Percentiles rank a stretch among this genome's conserved stretches.
Conservation (phyloP, 164 flowering plant genomes). For the Malania oleifera region DNA sequence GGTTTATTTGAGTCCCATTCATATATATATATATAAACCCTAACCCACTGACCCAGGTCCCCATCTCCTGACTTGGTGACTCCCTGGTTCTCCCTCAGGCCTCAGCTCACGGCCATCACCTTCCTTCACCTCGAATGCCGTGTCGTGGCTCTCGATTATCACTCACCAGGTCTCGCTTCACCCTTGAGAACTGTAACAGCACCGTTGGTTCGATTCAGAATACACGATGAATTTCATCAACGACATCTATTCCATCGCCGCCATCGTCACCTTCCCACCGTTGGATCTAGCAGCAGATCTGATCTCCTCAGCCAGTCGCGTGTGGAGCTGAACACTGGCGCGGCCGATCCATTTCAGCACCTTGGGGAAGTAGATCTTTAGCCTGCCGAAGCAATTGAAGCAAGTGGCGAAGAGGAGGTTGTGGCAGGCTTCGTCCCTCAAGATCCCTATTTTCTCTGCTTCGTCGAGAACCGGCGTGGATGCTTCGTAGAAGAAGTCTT, state of each 20-base stretch:
- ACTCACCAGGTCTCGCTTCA: constrained; percentile 22
- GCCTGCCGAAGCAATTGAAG: constrained; percentile 23
- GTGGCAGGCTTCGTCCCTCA: constrained; percentile 26
- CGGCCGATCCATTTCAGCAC: constrained; percentile 17
- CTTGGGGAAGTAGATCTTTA: constrained; percentile 18
- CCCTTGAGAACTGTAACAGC: constrained; percentile 26
- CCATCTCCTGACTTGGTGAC: too few relatives aligned
- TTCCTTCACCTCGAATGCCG: constrained; percentile 38
- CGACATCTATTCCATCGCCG: constrained; percentile 24
- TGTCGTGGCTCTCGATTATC: constrained; percentile 26
- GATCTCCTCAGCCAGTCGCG: constrained; percentile 19
- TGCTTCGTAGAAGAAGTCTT: constrained; percentile 17
- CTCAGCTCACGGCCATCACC: too few relatives aligned
- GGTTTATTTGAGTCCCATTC: too few relatives aligned
- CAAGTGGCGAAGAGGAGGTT: constrained; percentile 23
- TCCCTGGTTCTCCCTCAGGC: too few relatives aligned
- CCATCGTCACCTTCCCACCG: constrained; percentile 25
- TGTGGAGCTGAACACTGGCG: constrained; percentile 15
- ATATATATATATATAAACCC: too few relatives aligned
- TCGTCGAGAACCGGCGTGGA: constrained; percentile 15
- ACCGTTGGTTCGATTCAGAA: constrained; percentile 29
- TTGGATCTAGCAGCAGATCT: constrained; percentile 15
- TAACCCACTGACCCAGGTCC: too few relatives aligned
- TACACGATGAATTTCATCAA: constrained; percentile 27
- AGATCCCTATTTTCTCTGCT: constrained; percentile 19